Evolutionary conservation across 306 rosid genomes (phyloP).

Genomic region (Pachyrhizus erosus): DNA sequence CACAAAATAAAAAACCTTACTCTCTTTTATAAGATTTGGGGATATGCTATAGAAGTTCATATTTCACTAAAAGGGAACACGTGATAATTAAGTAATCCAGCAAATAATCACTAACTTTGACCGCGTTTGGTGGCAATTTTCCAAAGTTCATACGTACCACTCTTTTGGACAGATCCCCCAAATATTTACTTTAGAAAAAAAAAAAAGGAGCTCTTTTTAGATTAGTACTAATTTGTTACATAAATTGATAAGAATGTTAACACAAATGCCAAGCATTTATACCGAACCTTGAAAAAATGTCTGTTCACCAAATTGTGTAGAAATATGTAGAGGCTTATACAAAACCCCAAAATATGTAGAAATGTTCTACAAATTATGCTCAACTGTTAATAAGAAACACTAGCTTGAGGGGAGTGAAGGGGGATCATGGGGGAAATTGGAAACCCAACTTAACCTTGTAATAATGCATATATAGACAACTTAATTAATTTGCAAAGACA

Average conservation of each 20-base stretch:
- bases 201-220: background rate
- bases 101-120: conserved; percentile 46
- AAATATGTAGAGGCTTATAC: background rate
- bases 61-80: conserved; percentile 35
- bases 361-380: background rate
- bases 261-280: background rate
- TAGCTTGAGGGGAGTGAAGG: too few relatives aligned
- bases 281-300: background rate
- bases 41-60: background rate
- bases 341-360: background rate
- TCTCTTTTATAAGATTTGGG: conserved; percentile 19
- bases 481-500: background rate
- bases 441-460: background rate
- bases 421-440: too few relatives aligned
- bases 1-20: background rate
- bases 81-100: conserved; percentile 45
- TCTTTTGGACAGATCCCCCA: conserved; percentile 38
- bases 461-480: background rate
- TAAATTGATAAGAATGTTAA: background rate
- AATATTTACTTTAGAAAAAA: background rate
- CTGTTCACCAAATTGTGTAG: background rate
- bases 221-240: background rate
- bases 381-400: too few relatives aligned
- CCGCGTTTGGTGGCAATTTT: conserved; percentile 46
- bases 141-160: background rate